Conservation (phyloP, 1,284 basidiomycete species). For the Sporisorium scitamineum region DNA sequence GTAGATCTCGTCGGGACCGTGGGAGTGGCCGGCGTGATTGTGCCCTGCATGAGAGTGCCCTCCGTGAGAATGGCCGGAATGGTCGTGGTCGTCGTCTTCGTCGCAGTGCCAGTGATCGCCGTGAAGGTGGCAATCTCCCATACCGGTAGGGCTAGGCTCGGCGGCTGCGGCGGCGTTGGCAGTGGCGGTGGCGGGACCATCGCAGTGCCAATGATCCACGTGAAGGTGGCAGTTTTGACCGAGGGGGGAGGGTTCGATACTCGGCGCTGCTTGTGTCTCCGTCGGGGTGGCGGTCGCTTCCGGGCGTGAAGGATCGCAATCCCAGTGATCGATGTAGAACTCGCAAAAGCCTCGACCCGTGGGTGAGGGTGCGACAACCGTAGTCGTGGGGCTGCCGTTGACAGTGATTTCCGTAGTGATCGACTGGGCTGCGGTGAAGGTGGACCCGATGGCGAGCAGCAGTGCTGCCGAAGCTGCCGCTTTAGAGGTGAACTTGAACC, state of each 20-base stretch:
- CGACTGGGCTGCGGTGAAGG: slow-evolving; percentile 10
- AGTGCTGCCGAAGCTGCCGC: not conserved
- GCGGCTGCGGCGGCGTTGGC: slow-evolving; percentile 19
- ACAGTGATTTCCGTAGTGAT: slow-evolving; percentile 16
- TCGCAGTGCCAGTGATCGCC: slow-evolving; percentile 54
- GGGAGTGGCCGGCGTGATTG: slow-evolving; percentile 44
- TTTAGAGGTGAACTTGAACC: not conserved
- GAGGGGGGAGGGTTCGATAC: slow-evolving; percentile 17
- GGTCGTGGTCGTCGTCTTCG: slow-evolving; percentile 11
- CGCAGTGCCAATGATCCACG: slow-evolving; percentile 21
- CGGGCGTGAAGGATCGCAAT: slow-evolving; percentile 23
- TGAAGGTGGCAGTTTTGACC: slow-evolving; percentile 32
- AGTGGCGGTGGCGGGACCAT: slow-evolving; percentile 7
- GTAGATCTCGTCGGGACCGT: slow-evolving; percentile 69
- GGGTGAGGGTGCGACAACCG: slow-evolving; percentile 21
- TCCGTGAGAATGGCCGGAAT: slow-evolving; percentile 17
- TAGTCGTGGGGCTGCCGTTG: slow-evolving; percentile 25
- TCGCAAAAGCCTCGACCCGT: slow-evolving; percentile 43
- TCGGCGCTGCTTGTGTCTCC: not conserved
- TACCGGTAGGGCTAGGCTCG: slow-evolving; percentile 31
- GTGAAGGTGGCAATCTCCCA: slow-evolving; percentile 33
- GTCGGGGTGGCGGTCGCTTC: slow-evolving; percentile 8
- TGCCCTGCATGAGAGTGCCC: slow-evolving; percentile 38
- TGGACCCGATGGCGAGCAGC: slow-evolving; percentile 10
- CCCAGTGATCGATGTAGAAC: slow-evolving; percentile 40